phyloP scores from a whole-genome alignment of 2,329 filamentous ascomycete species.

The Blumeria hordei region DNA sequence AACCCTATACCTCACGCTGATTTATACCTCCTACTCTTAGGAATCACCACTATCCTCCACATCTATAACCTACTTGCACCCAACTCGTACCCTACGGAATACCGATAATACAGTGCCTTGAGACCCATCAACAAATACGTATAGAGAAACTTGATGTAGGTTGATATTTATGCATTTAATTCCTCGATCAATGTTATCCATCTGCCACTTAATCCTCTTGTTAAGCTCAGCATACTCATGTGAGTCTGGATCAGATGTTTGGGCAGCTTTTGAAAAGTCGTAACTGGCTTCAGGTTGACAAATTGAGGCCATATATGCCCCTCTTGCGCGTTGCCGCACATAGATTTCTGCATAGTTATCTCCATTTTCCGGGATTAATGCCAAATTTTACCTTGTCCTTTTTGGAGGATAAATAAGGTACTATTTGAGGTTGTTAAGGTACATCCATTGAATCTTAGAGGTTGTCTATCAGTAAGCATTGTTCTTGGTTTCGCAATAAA shows the following conservation, averaged over 20 bases:
- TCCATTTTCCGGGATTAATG: neutral
- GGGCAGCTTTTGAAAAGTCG: slow-evolving; percentile 2
- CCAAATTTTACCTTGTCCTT: neutral
- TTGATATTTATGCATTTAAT: neutral
- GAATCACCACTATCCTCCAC: no score
- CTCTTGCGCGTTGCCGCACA: no score
- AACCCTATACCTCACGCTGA: no score
- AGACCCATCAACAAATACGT: no score
- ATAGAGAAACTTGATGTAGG: neutral
- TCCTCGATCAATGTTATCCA: neutral
- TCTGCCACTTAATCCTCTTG: neutral
- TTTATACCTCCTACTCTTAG: no score
- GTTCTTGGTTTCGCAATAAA: neutral
- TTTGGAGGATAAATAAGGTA: neutral
- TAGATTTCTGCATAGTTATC: no score
- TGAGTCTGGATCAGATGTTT: neutral
- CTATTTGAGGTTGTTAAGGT: neutral
- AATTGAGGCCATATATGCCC: neutral
- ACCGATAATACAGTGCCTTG: no score
- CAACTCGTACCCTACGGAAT: no score
- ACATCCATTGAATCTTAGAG: slow-evolving; percentile 1
- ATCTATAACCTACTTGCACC: no score
- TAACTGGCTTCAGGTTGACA: slow-evolving; percentile 1
- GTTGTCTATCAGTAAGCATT: neutral
- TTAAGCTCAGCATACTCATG: neutral